These are phyloP conservation scores for Auricularia sp. DNA, from an alignment of 768 basidiomycete species.

Conservation along the genomic window DNA sequence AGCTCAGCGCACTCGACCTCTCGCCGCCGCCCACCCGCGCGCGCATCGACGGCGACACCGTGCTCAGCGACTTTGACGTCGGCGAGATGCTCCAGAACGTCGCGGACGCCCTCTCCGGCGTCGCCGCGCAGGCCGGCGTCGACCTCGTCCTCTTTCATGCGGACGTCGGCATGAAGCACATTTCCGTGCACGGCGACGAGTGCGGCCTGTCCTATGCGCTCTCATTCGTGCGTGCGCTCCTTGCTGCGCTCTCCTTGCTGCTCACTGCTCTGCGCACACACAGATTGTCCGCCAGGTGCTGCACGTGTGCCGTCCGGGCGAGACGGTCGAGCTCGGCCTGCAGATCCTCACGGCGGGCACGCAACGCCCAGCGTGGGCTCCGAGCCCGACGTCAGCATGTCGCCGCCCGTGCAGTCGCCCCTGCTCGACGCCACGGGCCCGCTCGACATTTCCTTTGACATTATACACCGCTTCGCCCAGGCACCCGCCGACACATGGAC, in stretches of 20 bases:
- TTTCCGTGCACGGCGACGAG: conserved; percentile 78
- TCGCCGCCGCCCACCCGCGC: not conserved
- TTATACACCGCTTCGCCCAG: conserved; percentile 38
- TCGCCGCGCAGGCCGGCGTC: conserved; percentile 73
- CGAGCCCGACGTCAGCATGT: not conserved
- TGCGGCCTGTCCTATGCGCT: conserved; percentile 72
- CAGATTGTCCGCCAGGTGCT: conserved; percentile 83
- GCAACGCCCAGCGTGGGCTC: conserved; percentile 8
- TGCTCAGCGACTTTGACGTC: conserved; percentile 65
- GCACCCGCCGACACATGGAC: conserved; percentile 10
- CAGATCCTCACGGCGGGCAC: conserved; percentile 31
- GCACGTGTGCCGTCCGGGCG: conserved; percentile 54
- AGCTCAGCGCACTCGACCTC: not conserved
- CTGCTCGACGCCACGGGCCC: conserved; percentile 25
- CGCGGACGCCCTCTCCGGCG: conserved; percentile 78
- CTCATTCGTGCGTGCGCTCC: conserved; percentile 58
- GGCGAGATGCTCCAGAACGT: conserved; percentile 85
- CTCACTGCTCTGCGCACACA: conserved; percentile 8
- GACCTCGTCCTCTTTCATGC: conserved; percentile 88
- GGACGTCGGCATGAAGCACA: conserved; percentile 79
- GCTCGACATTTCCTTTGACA: conserved; percentile 49
- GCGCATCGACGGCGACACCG: conserved; percentile 1
- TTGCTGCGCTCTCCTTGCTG: not conserved
- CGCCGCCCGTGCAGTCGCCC: conserved; percentile 12
- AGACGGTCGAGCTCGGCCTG: conserved; percentile 81